phyloP scores from a whole-genome alignment of 75 land plant genomes.

The Selaginella moellendorffii region DNA sequence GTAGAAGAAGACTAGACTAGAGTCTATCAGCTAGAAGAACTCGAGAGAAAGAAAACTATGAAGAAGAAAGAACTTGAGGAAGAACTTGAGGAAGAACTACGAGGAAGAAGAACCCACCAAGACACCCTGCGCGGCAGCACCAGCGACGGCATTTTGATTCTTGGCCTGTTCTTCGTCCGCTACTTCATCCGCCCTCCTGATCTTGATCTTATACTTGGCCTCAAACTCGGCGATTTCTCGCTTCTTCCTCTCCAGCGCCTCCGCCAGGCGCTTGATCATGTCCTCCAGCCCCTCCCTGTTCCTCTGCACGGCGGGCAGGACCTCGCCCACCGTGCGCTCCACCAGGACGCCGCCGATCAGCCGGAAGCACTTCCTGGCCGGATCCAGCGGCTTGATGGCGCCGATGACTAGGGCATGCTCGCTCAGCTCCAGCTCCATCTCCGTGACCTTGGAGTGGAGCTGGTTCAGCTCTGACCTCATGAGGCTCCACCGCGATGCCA shows the following conservation, averaged over 20 bases:
- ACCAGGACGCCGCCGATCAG: conserved; percentile 97
- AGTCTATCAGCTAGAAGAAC: no score
- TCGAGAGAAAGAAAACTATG: no score
- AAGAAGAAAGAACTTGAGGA: no score
- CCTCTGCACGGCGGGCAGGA: conserved; percentile 81
- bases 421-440: conserved; percentile 83
- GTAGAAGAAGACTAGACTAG: no score
- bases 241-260: conserved; percentile 75
- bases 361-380: conserved; percentile 61
- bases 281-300: conserved; percentile 89
- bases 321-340: conserved; percentile 85
- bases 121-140: neutral
- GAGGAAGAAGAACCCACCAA: neutral
- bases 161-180: conserved; percentile 33
- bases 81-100: no score
- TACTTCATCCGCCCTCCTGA: conserved; percentile 43
- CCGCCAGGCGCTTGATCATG: conserved; percentile 58
- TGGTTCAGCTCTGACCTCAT: conserved; percentile 75
- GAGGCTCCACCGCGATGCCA: conserved; percentile 49
- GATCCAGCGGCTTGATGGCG: conserved; percentile 90
- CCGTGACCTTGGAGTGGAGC: conserved; percentile 79
- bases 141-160: conserved; percentile 18
- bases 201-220: conserved; percentile 76
- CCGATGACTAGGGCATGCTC: conserved; percentile 76
- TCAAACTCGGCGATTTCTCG: conserved; percentile 80